Percentiles rank a stretch among this genome's conserved stretches.
Evolutionary conservation across 2,329 filamentous ascomycete species (phyloP).

Genomic region (Alternaria triticimaculans): DNA sequence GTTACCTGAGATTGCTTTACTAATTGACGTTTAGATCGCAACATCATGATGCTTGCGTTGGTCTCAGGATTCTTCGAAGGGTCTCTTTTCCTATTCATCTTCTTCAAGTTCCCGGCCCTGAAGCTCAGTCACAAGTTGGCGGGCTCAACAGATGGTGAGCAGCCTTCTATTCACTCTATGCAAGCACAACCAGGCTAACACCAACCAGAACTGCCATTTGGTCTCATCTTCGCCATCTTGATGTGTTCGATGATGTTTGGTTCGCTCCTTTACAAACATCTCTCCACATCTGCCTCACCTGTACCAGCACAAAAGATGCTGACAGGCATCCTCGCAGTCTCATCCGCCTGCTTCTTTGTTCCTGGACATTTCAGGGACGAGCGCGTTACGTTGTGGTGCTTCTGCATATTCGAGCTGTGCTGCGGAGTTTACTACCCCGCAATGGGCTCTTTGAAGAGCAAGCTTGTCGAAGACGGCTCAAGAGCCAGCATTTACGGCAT

Average conservation of each 20-base stretch:
- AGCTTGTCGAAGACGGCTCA: constrained; percentile 61
- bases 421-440: constrained; percentile 66
- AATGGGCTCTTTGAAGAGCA: constrained; percentile 62
- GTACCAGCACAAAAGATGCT: constrained; percentile 37
- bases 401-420: constrained; percentile 64
- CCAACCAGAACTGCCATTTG: constrained; percentile 49
- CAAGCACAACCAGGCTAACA: constrained; percentile 7
- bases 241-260: constrained; percentile 67
- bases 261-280: constrained; percentile 60
- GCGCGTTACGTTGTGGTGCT: constrained; percentile 62
- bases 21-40: constrained; percentile 41
- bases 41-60: constrained; percentile 60
- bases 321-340: constrained; percentile 33
- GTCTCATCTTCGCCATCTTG: constrained; percentile 64
- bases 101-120: constrained; percentile 67
- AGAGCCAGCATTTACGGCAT: constrained; percentile 64
- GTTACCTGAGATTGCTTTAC: not conserved
- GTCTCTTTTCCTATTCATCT: constrained; percentile 68
- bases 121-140: constrained; percentile 43
- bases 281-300: constrained; percentile 30
- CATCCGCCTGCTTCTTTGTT: constrained; percentile 40
- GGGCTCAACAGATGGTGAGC: constrained; percentile 36
- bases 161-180: not conserved
- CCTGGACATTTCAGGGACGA: constrained; percentile 51
- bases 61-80: constrained; percentile 66